Conservation (phyloP, 176 grass and related monocot species). For the Bothriochloa decipiens region DNA sequence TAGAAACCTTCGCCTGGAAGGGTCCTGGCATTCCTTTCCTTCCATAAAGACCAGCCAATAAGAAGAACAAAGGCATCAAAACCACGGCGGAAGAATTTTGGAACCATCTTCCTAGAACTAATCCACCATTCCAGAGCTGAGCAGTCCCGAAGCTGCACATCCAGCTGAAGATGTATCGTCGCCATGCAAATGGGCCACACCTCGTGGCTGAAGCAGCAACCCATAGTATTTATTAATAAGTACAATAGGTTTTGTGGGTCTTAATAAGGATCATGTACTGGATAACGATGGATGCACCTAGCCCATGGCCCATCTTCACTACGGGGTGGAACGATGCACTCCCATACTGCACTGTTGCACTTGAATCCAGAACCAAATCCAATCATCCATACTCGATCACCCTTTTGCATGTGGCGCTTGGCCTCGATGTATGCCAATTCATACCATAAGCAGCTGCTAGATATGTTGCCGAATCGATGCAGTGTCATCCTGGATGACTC, state of each 20-base stretch:
- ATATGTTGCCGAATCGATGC: constrained; percentile 68
- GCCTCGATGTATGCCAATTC: constrained; percentile 24
- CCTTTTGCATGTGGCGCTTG: neutral
- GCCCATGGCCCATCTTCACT: constrained; percentile 48
- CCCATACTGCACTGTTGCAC: constrained; percentile 71
- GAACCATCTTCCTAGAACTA: too few species aligned
- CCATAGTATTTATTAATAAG: too few species aligned
- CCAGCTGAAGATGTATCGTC: too few species aligned
- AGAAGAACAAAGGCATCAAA: too few species aligned
- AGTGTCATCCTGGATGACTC: constrained; percentile 71
- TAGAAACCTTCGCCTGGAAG: too few species aligned
- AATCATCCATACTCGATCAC: constrained; percentile 65
- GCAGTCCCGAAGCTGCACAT: too few species aligned
- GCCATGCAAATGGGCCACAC: too few species aligned
- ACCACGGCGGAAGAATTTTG: too few species aligned
- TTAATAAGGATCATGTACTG: neutral
- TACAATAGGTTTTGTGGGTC: neutral
- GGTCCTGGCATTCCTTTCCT: too few species aligned
- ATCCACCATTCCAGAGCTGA: too few species aligned
- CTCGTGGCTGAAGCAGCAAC: too few species aligned
- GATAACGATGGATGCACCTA: constrained; percentile 41
- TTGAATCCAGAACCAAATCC: constrained; percentile 78
- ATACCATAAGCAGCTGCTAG: constrained; percentile 24
- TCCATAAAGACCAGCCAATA: too few species aligned
- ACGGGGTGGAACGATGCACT: constrained; percentile 34